phyloP scores from a whole-genome alignment of 2,329 filamentous ascomycete genomes.

The Pseudopyrenochaeta lycopersici region DNA sequence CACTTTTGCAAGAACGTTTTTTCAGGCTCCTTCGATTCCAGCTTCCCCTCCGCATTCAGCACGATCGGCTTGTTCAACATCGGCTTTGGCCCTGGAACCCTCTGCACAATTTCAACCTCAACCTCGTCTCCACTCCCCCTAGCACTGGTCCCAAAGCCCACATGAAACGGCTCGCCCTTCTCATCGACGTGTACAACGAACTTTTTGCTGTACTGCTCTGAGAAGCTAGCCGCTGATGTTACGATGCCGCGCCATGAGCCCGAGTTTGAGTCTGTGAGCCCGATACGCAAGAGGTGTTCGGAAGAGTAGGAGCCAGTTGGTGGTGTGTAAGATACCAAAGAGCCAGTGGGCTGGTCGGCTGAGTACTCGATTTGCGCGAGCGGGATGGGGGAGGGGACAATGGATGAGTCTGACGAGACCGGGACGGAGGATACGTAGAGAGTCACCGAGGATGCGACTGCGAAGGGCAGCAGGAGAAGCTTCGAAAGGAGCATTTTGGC shows the following conservation, averaged over 20 bases:
- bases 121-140: constrained; percentile 47
- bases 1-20: constrained; percentile 63
- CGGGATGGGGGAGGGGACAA: constrained; percentile 47
- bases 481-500: constrained; percentile 48
- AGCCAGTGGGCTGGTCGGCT: constrained; percentile 46
- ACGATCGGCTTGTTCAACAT: constrained; percentile 63
- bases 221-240: constrained; percentile 55
- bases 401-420: constrained; percentile 75
- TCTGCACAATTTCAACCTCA: constrained; percentile 53
- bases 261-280: constrained; percentile 51
- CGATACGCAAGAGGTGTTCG: constrained; percentile 55
- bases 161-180: constrained; percentile 55
- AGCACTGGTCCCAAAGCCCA: constrained; percentile 53
- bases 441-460: constrained; percentile 50
- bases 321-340: constrained; percentile 46
- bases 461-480: constrained; percentile 47
- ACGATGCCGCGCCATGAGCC: constrained; percentile 56
- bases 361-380: constrained; percentile 57
- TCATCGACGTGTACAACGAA: constrained; percentile 55
- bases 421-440: constrained; percentile 76
- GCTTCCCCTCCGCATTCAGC: constrained; percentile 64
- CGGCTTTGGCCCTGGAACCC: constrained; percentile 51
- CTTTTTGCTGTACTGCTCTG: constrained; percentile 53
- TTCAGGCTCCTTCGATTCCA: constrained; percentile 57
- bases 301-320: constrained; percentile 43